These are phyloP conservation scores for Buxus sempervirens DNA, from an alignment of 164 flowering plant species.

Conservation along the genomic window DNA sequence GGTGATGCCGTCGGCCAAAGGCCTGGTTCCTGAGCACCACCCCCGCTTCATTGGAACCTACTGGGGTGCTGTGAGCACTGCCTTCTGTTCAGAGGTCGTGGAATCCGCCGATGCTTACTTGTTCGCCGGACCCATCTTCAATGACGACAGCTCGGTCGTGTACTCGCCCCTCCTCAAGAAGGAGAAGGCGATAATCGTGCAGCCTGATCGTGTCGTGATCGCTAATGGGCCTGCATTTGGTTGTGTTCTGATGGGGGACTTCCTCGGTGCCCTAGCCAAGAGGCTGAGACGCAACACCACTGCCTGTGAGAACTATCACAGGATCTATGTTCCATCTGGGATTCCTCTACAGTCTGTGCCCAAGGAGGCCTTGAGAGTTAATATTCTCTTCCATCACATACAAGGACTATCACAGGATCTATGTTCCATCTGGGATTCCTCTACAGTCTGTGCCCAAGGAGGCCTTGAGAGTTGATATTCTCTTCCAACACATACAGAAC, in stretches of 20 bases:
- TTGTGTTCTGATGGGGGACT: slow-evolving; percentile 37
- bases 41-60: slow-evolving; percentile 36
- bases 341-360: slow-evolving; percentile 18
- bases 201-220: slow-evolving; percentile 36
- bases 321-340: slow-evolving; percentile 26
- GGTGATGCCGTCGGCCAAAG: slow-evolving; percentile 41
- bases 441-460: slow-evolving; percentile 14
- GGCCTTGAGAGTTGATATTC: slow-evolving; percentile 25
- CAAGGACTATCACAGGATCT: slow-evolving; percentile 24
- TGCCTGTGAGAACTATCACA: slow-evolving; percentile 23
- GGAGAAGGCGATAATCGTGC: slow-evolving; percentile 38
- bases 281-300: slow-evolving; percentile 23
- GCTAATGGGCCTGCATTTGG: slow-evolving; percentile 39
- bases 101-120: slow-evolving; percentile 45
- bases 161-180: slow-evolving; percentile 32
- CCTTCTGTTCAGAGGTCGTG: slow-evolving; percentile 36
- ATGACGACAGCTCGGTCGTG: slow-evolving; percentile 30
- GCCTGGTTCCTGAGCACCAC: slow-evolving; percentile 35
- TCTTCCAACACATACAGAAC: slow-evolving; percentile 48
- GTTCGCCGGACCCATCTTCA: slow-evolving; percentile 32
- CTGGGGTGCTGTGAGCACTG: slow-evolving; percentile 42
- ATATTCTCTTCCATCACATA: no score
- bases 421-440: slow-evolving; percentile 27
- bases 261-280: slow-evolving; percentile 28
- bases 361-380: slow-evolving; percentile 23